These are phyloP conservation scores for Fusarium buharicum DNA, from an alignment of 2,329 filamentous ascomycete genomes.

Conservation along the genomic window DNA sequence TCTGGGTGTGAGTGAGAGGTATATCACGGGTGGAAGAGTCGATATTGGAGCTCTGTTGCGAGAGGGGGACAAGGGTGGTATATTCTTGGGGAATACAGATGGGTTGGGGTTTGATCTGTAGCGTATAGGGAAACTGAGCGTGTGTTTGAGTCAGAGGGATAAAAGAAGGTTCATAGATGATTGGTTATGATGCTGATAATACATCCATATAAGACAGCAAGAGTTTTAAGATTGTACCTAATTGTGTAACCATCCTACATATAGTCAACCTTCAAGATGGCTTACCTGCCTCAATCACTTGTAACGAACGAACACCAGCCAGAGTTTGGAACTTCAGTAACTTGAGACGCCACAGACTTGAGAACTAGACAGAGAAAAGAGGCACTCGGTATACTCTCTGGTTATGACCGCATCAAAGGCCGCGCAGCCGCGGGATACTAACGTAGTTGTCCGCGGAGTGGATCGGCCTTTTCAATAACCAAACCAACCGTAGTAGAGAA, in stretches of 20 bases:
- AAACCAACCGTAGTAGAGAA: no score
- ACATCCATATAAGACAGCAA: slow-evolving; percentile 1
- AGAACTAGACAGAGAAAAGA: background rate
- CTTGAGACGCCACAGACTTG: no score
- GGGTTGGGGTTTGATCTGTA: slow-evolving; percentile 47
- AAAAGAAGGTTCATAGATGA: background rate
- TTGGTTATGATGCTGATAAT: background rate
- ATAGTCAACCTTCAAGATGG: no score
- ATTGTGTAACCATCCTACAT: no score
- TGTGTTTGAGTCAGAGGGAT: slow-evolving; percentile 1
- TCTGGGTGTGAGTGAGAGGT: slow-evolving; percentile 86
- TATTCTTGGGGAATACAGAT: slow-evolving; percentile 56
- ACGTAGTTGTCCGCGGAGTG: no score
- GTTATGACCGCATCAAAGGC: background rate
- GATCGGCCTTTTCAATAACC: no score
- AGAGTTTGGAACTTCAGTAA: no score
- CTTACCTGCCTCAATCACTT: no score
- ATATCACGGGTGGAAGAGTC: slow-evolving; percentile 85
- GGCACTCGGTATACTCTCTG: background rate
- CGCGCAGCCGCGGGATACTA: slow-evolving; percentile 22
- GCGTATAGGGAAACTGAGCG: slow-evolving; percentile 12
- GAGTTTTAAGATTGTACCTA: no score
- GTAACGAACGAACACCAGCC: no score
- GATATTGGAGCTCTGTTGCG: slow-evolving; percentile 78
- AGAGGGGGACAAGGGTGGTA: slow-evolving; percentile 63